Percentiles rank a stretch among this genome's conserved stretches.
Conservation (phyloP, 495 filamentous ascomycete genomes). For the Hamigera avellanea region DNA sequence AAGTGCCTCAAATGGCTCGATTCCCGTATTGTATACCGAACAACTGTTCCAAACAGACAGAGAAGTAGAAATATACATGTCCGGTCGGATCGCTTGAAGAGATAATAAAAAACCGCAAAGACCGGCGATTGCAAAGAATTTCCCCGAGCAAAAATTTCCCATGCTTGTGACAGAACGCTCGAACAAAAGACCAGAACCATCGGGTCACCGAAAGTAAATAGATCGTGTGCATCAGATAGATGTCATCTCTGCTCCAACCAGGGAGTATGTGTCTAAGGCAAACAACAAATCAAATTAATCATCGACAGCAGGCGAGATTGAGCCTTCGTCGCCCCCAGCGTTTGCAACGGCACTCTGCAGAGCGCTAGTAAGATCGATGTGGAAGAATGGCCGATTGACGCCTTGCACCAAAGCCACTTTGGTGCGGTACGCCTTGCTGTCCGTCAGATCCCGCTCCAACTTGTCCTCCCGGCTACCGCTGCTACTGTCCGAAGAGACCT, state of each 20-base stretch:
- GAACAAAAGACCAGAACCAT: too few species aligned
- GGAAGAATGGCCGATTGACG: slow-evolving; percentile 84
- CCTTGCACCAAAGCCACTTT: slow-evolving; percentile 66
- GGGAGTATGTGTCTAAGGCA: background rate
- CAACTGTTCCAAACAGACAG: too few species aligned
- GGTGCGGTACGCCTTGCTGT: slow-evolving; percentile 32
- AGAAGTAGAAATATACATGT: too few species aligned
- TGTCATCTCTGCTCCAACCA: background rate
- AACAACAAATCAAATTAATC: too few species aligned
- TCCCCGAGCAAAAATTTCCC: too few species aligned
- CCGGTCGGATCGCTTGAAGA: too few species aligned
- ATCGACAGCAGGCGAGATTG: background rate
- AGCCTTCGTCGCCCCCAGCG: slow-evolving; percentile 14
- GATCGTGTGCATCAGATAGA: background rate
- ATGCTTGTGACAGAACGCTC: too few species aligned
- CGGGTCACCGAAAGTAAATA: too few species aligned
- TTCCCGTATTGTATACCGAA: too few species aligned
- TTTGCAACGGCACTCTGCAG: slow-evolving; percentile 82
- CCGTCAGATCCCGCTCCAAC: slow-evolving; percentile 33
- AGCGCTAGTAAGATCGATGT: slow-evolving; percentile 86
- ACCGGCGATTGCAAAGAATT: too few species aligned
- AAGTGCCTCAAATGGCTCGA: too few species aligned
- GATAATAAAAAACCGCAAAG: too few species aligned
- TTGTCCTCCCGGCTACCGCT: slow-evolving; percentile 20
- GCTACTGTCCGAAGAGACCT: slow-evolving; percentile 20